A percentile compares a stretch with the other conserved stretches of the same genome.
These are phyloP conservation scores for Solanum virginianum DNA, from an alignment of 257 asterid genomes.

Conservation along the genomic window DNA sequence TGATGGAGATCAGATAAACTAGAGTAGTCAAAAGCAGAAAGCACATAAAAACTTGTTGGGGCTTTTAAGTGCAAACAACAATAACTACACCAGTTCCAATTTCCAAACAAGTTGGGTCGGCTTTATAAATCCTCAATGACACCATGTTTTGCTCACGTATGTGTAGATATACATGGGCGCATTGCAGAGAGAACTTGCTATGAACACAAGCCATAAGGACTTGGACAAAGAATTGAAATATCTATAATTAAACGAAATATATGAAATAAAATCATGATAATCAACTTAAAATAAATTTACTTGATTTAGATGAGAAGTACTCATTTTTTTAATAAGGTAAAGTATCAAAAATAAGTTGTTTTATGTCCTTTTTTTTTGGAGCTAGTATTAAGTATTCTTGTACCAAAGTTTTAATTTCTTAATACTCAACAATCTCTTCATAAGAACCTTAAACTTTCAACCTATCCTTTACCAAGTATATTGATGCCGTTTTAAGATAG, in stretches of 20 bases:
- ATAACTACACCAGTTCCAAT: background rate
- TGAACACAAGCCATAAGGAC: background rate
- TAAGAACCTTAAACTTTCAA: background rate
- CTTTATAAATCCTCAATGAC: background rate
- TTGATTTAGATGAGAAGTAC: background rate
- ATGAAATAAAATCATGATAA: background rate
- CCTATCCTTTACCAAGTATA: background rate
- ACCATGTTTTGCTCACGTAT: background rate
- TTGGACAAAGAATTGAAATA: background rate
- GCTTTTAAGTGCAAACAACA: background rate
- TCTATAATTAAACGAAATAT: background rate
- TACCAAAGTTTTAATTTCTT: background rate
- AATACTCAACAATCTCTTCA: background rate
- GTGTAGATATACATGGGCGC: background rate
- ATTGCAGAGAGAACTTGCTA: background rate
- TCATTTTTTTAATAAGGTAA: background rate
- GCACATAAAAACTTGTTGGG: background rate
- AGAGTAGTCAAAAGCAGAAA: background rate
- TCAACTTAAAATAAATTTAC: background rate
- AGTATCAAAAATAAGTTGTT: background rate
- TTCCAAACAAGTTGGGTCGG: background rate
- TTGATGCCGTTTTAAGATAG: background rate
- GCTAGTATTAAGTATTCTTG: background rate
- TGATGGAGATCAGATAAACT: background rate
- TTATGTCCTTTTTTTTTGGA: background rate